These are phyloP conservation scores for Arabidopsis hybrid DNA, from an alignment of 441 rosid species.

Conservation along the genomic window DNA sequence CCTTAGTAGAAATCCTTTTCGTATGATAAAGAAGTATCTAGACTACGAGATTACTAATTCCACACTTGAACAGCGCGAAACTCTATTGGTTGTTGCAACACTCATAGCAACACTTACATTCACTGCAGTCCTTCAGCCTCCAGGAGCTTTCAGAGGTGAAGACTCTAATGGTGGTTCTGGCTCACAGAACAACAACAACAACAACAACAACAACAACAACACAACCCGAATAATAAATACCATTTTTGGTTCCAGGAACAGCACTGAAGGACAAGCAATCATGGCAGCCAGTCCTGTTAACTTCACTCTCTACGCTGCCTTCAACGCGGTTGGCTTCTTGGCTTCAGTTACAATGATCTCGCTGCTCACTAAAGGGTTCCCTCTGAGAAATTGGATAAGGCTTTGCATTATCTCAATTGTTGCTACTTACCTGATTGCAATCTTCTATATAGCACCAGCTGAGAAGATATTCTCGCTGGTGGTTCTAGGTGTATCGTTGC, in stretches of 20 bases:
- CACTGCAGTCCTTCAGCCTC: constrained; percentile 48
- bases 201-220: no score
- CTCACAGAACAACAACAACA: background rate
- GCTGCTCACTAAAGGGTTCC: constrained; percentile 21
- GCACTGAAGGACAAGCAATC: constrained; percentile 29
- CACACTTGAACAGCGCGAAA: constrained; percentile 5
- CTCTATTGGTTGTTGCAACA: constrained; percentile 31
- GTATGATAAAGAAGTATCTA: background rate
- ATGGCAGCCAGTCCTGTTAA: constrained; percentile 3
- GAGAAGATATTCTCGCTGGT: background rate
- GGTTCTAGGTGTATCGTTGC: background rate
- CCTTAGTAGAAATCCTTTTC: background rate
- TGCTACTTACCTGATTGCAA: constrained; percentile 24
- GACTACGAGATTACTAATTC: constrained; percentile 6
- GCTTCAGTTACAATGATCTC: constrained; percentile 35
- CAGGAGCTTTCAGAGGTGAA: constrained; percentile 35
- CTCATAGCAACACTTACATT: constrained; percentile 53
- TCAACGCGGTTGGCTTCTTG: constrained; percentile 37
- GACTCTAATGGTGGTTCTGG: constrained; percentile 23
- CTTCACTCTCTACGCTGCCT: constrained; percentile 30
- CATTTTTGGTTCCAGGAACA: constrained; percentile 1
- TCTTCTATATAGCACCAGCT: constrained; percentile 27
- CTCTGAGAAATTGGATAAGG: constrained; percentile 33
- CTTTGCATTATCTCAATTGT: constrained; percentile 37
- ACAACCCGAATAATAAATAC: background rate